These are phyloP conservation scores for Candida ficus DNA, from an alignment of 805 yeast genomes.

Conservation along the genomic window DNA sequence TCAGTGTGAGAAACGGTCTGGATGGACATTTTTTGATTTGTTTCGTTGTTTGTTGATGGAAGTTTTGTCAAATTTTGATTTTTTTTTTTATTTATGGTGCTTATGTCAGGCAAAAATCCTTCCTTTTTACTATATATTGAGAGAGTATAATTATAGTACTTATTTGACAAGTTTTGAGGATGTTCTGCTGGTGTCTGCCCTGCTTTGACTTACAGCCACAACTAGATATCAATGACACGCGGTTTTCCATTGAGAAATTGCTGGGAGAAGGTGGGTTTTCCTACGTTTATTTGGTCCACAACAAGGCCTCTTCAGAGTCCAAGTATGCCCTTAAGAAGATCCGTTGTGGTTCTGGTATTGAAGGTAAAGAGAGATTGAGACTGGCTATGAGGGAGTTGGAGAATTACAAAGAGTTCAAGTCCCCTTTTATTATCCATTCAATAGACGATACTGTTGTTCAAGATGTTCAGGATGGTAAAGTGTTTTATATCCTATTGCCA, in stretches of 20 bases:
- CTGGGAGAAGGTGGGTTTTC: constrained; percentile 90
- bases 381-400: constrained; percentile 75
- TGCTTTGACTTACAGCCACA: constrained; percentile 43
- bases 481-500: constrained; percentile 76
- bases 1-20: constrained; percentile 41
- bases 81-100: no score
- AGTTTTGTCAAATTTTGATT: no score
- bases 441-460: constrained; percentile 68
- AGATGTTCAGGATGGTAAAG: constrained; percentile 75
- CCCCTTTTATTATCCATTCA: constrained; percentile 62
- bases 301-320: constrained; percentile 32
- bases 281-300: constrained; percentile 73
- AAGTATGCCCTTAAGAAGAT: constrained; percentile 78
- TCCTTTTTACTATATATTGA: not conserved
- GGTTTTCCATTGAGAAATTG: constrained; percentile 60
- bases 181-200: constrained; percentile 10
- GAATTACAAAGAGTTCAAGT: constrained; percentile 63
- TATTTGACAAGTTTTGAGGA: not conserved
- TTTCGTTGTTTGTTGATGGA: not conserved
- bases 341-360: constrained; percentile 55
- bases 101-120: no score
- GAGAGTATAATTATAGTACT: not conserved
- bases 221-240: constrained; percentile 54
- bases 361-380: constrained; percentile 71
- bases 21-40: constrained; percentile 33